phyloP scores from a whole-genome alignment of 768 basidiomycete genomes.

The Amanita molliuscula region DNA sequence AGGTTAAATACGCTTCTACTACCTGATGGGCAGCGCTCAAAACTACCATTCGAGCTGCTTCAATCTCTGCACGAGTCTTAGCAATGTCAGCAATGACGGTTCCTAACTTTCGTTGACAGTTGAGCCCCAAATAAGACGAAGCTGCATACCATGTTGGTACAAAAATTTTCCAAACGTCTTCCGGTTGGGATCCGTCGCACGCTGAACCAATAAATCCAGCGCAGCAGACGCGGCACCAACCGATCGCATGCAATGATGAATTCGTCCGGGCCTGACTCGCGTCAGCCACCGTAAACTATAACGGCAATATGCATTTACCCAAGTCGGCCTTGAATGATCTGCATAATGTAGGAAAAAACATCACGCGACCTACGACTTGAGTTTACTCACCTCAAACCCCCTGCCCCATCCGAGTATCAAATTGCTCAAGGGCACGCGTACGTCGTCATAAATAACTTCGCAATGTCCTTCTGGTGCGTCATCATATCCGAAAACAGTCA shows the following conservation, averaged over 20 bases:
- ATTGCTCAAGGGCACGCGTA: constrained; percentile 77
- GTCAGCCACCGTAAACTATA: not conserved
- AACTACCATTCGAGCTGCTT: constrained; percentile 78
- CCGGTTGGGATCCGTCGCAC: constrained; percentile 84
- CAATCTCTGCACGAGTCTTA: constrained; percentile 87
- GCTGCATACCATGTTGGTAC: constrained; percentile 70
- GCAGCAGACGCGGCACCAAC: constrained; percentile 83
- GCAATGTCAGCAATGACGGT: constrained; percentile 89
- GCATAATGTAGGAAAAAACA: not conserved
- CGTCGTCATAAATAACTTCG: constrained; percentile 91
- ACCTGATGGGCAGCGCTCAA: constrained; percentile 85
- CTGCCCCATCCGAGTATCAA: constrained; percentile 87
- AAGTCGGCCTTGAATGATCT: constrained; percentile 93
- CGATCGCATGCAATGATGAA: constrained; percentile 97
- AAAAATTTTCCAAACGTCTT: constrained; percentile 94
- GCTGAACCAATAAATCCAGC: constrained; percentile 77
- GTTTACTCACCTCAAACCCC: constrained; percentile 70
- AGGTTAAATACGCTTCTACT: constrained; percentile 5
- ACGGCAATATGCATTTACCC: constrained; percentile 41
- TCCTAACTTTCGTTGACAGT: constrained; percentile 28
- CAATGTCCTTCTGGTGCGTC: constrained; percentile 96
- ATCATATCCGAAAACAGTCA: constrained; percentile 91
- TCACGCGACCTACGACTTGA: not conserved
- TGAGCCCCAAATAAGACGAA: not conserved
- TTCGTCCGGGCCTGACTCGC: constrained; percentile 69